Evolutionary conservation across 2,329 filamentous ascomycete species (phyloP).

Genomic region (Tolypocladium inflatum): DNA sequence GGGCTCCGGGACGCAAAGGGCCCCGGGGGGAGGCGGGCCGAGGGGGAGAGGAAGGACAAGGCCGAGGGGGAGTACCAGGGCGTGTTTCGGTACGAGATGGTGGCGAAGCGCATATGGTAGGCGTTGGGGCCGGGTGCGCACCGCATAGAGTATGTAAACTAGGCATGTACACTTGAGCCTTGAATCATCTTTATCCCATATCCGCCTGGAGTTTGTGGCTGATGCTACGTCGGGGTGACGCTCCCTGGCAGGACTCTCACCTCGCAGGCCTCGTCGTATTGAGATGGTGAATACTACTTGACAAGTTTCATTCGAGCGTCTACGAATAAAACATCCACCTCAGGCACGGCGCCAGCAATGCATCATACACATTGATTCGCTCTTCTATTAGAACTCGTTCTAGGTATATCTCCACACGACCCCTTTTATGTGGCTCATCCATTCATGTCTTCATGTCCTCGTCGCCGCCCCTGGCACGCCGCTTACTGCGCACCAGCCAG

Average conservation of each 20-base stretch:
- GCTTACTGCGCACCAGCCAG: slow-evolving; percentile 14
- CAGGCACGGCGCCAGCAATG: not conserved
- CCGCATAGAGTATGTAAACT: not conserved
- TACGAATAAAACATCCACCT: not conserved
- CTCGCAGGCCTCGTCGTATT: too few species aligned
- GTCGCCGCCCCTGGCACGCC: not conserved
- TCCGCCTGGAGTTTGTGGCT: not conserved
- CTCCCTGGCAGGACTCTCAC: too few species aligned
- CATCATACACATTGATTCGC: not conserved
- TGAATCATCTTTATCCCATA: not conserved
- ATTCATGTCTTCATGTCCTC: slow-evolving; percentile 1
- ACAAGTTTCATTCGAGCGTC: too few species aligned
- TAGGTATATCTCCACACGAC: not conserved
- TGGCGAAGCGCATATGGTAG: slow-evolving; percentile 93
- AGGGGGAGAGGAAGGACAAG: slow-evolving; percentile 31
- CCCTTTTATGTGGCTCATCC: not conserved
- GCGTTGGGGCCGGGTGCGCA: not conserved
- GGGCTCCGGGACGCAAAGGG: slow-evolving; percentile 45
- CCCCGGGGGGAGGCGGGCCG: slow-evolving; percentile 45
- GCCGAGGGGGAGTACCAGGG: slow-evolving; percentile 43
- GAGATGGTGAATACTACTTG: too few species aligned
- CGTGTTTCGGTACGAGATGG: slow-evolving; percentile 84
- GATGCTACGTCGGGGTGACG: not conserved
- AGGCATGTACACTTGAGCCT: not conserved
- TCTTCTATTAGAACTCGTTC: not conserved